These are phyloP conservation scores for Trypethelium eluteriae DNA, from an alignment of 495 filamentous ascomycete species.

Conservation along the genomic window DNA sequence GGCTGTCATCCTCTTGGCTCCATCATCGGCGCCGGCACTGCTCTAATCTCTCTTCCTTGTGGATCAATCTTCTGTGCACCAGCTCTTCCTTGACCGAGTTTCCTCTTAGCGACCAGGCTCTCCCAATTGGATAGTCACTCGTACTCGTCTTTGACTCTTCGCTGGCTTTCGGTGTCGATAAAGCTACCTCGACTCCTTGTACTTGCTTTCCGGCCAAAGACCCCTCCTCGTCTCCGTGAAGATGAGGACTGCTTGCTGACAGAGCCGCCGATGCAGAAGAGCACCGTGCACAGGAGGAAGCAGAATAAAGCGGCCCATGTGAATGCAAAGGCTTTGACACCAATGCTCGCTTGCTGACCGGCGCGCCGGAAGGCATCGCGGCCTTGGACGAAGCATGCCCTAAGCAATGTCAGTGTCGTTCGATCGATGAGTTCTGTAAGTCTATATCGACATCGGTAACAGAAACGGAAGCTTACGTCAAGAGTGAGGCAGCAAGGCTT, in stretches of 20 bases:
- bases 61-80: not conserved
- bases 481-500: conserved; percentile 53
- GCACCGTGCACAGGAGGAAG: conserved; percentile 59
- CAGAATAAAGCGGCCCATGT: conserved; percentile 72
- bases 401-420: conserved; percentile 24
- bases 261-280: conserved; percentile 56
- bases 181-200: conserved; percentile 42
- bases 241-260: conserved; percentile 25
- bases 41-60: not conserved
- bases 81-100: not conserved
- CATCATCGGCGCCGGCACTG: not conserved
- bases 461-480: conserved; percentile 54
- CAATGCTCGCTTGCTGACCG: conserved; percentile 53
- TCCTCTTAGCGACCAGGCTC: not conserved
- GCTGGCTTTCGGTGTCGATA: conserved; percentile 45
- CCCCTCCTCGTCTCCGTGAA: not conserved
- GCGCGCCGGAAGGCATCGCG: conserved; percentile 59
- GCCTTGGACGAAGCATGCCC: conserved; percentile 67
- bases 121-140: conserved; percentile 32
- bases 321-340: conserved; percentile 71
- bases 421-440: not conserved
- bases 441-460: not conserved
- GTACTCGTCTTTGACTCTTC: conserved; percentile 60
- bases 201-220: conserved; percentile 38
- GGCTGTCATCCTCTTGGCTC: conserved; percentile 1